Base-by-base conservation (phyloP, 106 monocot species). In the Amphibolis antarctica region DNA sequence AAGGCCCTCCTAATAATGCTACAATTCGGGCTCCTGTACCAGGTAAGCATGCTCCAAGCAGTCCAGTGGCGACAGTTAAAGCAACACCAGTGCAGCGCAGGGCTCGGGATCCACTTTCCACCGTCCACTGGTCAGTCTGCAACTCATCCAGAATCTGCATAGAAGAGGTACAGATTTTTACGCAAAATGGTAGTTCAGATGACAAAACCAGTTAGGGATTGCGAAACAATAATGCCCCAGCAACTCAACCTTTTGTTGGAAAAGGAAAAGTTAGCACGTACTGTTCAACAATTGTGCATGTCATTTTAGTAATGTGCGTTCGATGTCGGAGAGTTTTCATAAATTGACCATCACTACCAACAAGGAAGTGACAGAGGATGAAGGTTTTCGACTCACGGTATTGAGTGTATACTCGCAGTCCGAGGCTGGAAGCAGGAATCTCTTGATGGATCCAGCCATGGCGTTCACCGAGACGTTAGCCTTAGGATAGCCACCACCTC, bases 11-110 rank as follows among this genome's bases (percentile, higher is more conserved):
- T 24, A 99, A 75, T 65, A 99, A 75, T 60, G 98, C 83, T 60
- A 99, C 79, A 55, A 99, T 99, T 3, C 88, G 74, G n/a, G 98
- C 98, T 3, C 98, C 98, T n/a, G 98, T 99, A 3, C 98, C 91
- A 62, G 98, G 91, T 67, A 88, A 55, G 52, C 98, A 99, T 3
- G 98, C 91, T 0, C 98, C 98, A 12, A 99, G 53, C 48, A 99
- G 72, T 25, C 98, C 82, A 9, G 98, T 82, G 0, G 98, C 98
- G 63, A 99, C 80, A 74, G 80, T 99, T 42, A 99, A 50, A 3
- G 98, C 98, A 23, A 91, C 91, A 18, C 91, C 98, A 1, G 91
- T 99, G 77, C 98, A 99, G 42, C 98, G 66, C n/a, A 74, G 31
- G 15, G 98, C 74, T 56, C 98, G 73, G 65, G 68, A 82, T 23